Conservation (phyloP, 805 yeast genomes). For the Clavispora santaluciae region DNA sequence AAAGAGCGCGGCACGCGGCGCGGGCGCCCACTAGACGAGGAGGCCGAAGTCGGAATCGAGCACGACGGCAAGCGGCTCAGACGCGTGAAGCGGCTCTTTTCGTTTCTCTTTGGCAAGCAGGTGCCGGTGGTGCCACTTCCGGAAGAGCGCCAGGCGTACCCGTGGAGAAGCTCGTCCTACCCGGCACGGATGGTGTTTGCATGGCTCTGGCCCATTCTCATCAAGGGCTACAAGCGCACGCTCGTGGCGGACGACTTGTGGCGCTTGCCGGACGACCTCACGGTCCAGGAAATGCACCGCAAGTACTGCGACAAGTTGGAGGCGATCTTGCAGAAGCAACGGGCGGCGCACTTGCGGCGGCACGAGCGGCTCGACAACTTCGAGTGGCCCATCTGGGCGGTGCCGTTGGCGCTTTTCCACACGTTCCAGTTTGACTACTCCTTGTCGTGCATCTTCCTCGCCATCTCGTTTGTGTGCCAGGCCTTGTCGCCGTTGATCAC, state of each 20-base stretch:
- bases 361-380: constrained; percentile 19
- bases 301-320: constrained; percentile 24
- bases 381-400: constrained; percentile 34
- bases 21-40: constrained; percentile 11
- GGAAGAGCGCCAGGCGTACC: constrained; percentile 48
- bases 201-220: constrained; percentile 38
- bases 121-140: constrained; percentile 48
- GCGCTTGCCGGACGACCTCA: constrained; percentile 30
- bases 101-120: constrained; percentile 44
- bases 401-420: constrained; percentile 43
- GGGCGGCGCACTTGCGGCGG: constrained; percentile 16
- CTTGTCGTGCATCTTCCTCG: constrained; percentile 37
- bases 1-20: neutral
- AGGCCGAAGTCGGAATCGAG: neutral
- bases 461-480: constrained; percentile 42
- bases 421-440: constrained; percentile 47
- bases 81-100: constrained; percentile 48
- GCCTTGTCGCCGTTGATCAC: constrained; percentile 66
- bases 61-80: constrained; percentile 13
- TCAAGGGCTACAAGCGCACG: constrained; percentile 38
- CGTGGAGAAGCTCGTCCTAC: constrained; percentile 30
- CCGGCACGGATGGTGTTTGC: constrained; percentile 37
- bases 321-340: constrained; percentile 16
- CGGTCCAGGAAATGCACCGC: constrained; percentile 32
- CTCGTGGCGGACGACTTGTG: constrained; percentile 36